Evolutionary conservation across 2,329 filamentous ascomycete genomes (phyloP).

Genomic region (Saccharata proteae): DNA sequence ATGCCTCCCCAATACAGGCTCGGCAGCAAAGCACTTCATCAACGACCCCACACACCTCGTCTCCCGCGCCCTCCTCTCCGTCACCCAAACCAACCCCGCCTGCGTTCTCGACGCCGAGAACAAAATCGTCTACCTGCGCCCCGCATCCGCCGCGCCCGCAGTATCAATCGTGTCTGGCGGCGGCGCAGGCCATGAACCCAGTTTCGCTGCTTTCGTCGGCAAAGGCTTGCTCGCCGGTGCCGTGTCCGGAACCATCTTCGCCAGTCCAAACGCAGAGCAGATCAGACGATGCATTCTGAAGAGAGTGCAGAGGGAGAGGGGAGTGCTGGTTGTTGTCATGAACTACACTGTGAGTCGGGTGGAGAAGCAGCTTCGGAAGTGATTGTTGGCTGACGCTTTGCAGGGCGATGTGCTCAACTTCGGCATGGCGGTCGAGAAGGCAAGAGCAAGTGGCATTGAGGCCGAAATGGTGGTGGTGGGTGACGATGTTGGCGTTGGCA

Average conservation of each 20-base stretch:
- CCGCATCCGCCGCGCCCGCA: constrained; percentile 37
- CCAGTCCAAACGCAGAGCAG: constrained; percentile 70
- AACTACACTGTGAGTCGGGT: constrained; percentile 58
- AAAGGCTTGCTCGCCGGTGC: constrained; percentile 67
- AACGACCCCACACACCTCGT: constrained; percentile 72
- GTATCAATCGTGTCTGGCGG: constrained; percentile 82
- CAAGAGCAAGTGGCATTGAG: constrained; percentile 61
- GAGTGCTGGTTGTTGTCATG: constrained; percentile 85
- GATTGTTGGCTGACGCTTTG: too few species aligned
- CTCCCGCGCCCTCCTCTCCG: constrained; percentile 58
- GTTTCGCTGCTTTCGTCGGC: constrained; percentile 77
- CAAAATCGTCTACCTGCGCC: constrained; percentile 73
- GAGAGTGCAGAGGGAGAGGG: constrained; percentile 57
- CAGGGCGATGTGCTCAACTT: constrained; percentile 63
- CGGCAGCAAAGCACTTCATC: constrained; percentile 68
- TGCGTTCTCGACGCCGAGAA: constrained; percentile 65
- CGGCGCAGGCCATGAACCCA: constrained; percentile 82
- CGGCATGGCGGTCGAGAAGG: constrained; percentile 87
- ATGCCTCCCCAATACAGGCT: too few species aligned
- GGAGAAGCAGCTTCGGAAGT: too few species aligned
- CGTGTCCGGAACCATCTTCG: constrained; percentile 80
- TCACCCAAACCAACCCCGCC: constrained; percentile 75
- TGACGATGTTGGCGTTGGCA: constrained; percentile 83
- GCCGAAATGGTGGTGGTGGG: constrained; percentile 87
- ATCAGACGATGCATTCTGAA: constrained; percentile 63